These are phyloP conservation scores for Artomyces pyxidatus DNA, from an alignment of 768 basidiomycete species.

Conservation along the genomic window DNA sequence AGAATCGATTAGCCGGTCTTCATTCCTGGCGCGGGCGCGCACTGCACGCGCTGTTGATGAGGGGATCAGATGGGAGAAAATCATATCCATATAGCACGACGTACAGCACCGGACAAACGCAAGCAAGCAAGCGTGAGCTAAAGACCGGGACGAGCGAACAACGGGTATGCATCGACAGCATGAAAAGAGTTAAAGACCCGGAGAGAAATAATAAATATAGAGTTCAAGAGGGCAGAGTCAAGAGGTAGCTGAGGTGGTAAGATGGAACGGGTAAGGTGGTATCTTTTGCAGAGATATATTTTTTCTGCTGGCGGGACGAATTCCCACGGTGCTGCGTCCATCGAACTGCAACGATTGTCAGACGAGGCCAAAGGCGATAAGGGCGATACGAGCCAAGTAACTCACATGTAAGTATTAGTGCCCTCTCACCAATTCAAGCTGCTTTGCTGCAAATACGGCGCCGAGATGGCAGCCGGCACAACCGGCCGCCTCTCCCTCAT, in stretches of 20 bases:
- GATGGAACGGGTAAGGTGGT: background rate
- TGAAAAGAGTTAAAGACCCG: background rate
- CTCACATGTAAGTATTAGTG: background rate
- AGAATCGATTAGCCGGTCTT: too few relatives aligned
- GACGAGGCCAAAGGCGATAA: background rate
- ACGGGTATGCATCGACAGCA: background rate
- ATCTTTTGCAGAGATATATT: background rate
- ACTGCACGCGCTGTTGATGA: too few relatives aligned
- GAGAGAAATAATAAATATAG: background rate
- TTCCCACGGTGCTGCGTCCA: background rate
- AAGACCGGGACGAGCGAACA: background rate
- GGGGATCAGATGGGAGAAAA: too few relatives aligned
- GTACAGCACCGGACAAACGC: background rate
- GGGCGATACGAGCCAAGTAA: background rate
- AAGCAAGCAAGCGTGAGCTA: background rate
- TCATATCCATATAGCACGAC: background rate
- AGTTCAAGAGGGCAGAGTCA: background rate
- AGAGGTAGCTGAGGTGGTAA: too few relatives aligned
- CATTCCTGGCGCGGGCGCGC: too few relatives aligned
- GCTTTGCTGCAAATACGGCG: constrained; percentile 72
- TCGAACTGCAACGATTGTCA: background rate
- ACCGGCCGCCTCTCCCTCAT: constrained; percentile 56
- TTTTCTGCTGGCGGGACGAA: background rate
- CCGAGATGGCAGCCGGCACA: constrained; percentile 57
- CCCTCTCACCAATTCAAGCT: constrained; percentile 72